A percentile compares a stretch with the other conserved stretches of the same genome.
Evolutionary conservation across 345 rosid species (phyloP).

Genomic region (Geranium brycei): DNA sequence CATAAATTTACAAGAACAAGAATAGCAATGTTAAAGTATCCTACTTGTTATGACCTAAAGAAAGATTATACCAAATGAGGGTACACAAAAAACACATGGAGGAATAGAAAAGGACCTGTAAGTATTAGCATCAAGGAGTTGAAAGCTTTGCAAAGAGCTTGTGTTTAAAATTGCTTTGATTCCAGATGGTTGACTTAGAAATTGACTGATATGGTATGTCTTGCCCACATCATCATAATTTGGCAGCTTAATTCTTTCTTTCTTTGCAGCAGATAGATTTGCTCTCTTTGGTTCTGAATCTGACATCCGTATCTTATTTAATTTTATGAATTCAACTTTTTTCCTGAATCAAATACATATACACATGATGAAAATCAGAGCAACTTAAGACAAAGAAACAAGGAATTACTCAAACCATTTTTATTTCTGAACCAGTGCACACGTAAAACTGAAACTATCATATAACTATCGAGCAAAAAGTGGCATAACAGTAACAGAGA

Average conservation of each 20-base stretch:
- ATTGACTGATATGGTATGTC: slow-evolving; percentile 36
- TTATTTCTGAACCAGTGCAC: background rate
- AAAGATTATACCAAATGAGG: background rate
- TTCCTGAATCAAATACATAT: background rate
- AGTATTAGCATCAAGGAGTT: slow-evolving; percentile 34
- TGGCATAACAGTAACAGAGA: background rate
- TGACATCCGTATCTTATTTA: background rate
- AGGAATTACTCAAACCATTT: background rate
- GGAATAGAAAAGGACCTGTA: slow-evolving; percentile 37
- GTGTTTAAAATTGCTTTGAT: slow-evolving; percentile 58
- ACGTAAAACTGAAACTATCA: background rate
- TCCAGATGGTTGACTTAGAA: slow-evolving; percentile 58
- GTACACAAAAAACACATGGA: background rate
- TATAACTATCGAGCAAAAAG: background rate
- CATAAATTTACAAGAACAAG: background rate
- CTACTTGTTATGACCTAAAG: background rate
- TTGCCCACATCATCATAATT: slow-evolving; percentile 15
- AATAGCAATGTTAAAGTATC: background rate
- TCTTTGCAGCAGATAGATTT: slow-evolving; percentile 49
- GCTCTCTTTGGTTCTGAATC: slow-evolving; percentile 40
- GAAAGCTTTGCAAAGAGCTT: slow-evolving; percentile 43
- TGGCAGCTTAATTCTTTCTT: slow-evolving; percentile 42
- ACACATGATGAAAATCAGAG: background rate
- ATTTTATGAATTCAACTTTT: no score
- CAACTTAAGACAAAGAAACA: background rate